Base-by-base conservation (phyloP, 2,329 filamentous ascomycete genomes). In the Colletotrichum sp. region DNA sequence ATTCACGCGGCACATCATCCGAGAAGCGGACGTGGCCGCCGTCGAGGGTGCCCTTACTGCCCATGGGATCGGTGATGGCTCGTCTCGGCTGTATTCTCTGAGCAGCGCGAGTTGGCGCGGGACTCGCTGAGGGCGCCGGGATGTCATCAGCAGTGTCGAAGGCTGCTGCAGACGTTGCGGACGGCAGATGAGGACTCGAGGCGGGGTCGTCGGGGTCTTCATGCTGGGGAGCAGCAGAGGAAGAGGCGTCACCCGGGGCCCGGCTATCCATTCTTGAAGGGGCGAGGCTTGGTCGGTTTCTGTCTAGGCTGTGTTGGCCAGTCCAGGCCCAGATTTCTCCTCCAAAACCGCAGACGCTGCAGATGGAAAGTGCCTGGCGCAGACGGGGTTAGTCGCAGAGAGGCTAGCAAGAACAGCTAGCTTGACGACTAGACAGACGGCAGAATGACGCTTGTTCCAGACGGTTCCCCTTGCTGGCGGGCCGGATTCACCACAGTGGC, bases 1-100 rank as follows among this genome's bases (percentile, higher is more conserved):
- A 30, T 64, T 79, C 78, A 21, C 78, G 78, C 18, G 77, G 70
- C 32, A 77, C 60, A 38, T 81, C 79, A 26, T 77, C 78, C 24
- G 81, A 82, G 76, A 81, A 81, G 52, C 80, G 80, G 60, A 81
- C 77, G 69, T 78, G 77, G 16, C 67, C 67, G 72, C 77, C 60
- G 52, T 79, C 72, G 77, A 71, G n/a, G 43, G 65, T 60, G 63
- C 71, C 57, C 57, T 76, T 68, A 65, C 72, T 67, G 12, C 71
- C 74, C 74, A 76, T 76, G 16, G 74, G 74, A n/a, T 77, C 65
- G 61, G 73, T 77, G 69, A 72, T 68, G 63, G 73, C 68, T 75
- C 73, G 68, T 74, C 74, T 71, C 48, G 75, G 74, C 34, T 71
- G 61, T 4, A 61, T n/a, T 69, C 74, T 52, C 32, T 66, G 74